Conservation (phyloP, 1,284 basidiomycete species). For the Ceratobasidium sp. region DNA sequence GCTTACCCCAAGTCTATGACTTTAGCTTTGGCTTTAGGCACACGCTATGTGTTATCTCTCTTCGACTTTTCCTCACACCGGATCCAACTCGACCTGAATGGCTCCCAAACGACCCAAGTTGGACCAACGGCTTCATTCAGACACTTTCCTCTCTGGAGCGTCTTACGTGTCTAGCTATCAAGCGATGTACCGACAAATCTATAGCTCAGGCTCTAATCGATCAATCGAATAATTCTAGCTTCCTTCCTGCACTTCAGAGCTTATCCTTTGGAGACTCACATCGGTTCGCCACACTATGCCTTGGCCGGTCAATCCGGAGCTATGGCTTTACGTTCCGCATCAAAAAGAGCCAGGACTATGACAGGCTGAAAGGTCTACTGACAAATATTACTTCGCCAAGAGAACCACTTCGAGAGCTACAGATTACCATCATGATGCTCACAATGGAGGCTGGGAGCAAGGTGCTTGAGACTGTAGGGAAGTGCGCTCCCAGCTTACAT, state of each 20-base stretch:
- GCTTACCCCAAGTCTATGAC: slow-evolving; percentile 7
- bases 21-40: slow-evolving; percentile 14
- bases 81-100: slow-evolving; percentile 20
- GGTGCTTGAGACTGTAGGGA: background rate
- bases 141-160: background rate
- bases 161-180: slow-evolving; percentile 20
- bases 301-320: background rate
- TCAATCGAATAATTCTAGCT: slow-evolving; percentile 11
- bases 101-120: background rate
- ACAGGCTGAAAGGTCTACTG: background rate
- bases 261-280: slow-evolving; percentile 28
- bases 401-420: slow-evolving; percentile 10
- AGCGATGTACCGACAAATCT: background rate
- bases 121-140: background rate
- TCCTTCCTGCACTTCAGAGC: slow-evolving; percentile 32
- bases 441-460: background rate
- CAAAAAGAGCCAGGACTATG: slow-evolving; percentile 10
- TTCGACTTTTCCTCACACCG: background rate
- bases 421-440: background rate
- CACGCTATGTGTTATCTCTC: slow-evolving; percentile 10
- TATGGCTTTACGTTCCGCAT: slow-evolving; percentile 20
- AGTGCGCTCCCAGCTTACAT: slow-evolving; percentile 3
- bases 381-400: background rate
- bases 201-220: background rate
- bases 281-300: background rate